Evolutionary conservation across 2,329 filamentous ascomycete genomes (phyloP), one percentile per base, ranked within the genome.

Genomic region (Cladosporium austrohemisphaericum): DNA sequence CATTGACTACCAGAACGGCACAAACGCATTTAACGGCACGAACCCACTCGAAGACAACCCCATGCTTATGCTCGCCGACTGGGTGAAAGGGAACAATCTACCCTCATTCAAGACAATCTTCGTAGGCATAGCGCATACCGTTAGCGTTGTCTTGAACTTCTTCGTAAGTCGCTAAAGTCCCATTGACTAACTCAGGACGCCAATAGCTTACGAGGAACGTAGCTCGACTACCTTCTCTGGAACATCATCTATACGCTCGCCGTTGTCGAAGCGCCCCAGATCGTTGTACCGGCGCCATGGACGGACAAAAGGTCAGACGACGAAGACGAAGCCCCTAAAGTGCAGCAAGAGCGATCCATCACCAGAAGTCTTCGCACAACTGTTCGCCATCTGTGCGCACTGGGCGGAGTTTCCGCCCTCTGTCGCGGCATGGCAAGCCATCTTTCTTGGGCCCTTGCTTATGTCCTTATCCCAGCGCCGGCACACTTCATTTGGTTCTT

Each of bases 301-400:
- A 32, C 77, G 76, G 61, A 66, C 67, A 55, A 79, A 73, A 59
- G 71, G 71, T 53, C 63, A 61, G 26, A 32, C 43, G 22, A 40
- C 33, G 22, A 38, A 22, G 41, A 54, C 20, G 25, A 38, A 19
- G 18, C 28, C 22, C 26, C 35, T 13, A 18, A 16, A 14, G 41
- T 45, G 7, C 23, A 41, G 26, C 28, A 35, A 19, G 29, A 25
- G 4, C 29, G 41, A 5, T 31, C 29, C n/a, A 33, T 47, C 9
- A 50, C 52, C 23, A 41, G 33, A 1, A 52, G 52, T 13, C n/a
- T 54, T 19, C 45, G 52, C n/a, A 46, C 33, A 4, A 52, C 52
- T 3, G 3, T 52, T 6, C 33, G 35, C 14, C 52, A 52, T 20
- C 23, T 54, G 3, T 38, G 47, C 7, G 16, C 25, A 10, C 33